phyloP scores from a whole-genome alignment of 768 basidiomycete genomes.

The Boletus edulis region DNA sequence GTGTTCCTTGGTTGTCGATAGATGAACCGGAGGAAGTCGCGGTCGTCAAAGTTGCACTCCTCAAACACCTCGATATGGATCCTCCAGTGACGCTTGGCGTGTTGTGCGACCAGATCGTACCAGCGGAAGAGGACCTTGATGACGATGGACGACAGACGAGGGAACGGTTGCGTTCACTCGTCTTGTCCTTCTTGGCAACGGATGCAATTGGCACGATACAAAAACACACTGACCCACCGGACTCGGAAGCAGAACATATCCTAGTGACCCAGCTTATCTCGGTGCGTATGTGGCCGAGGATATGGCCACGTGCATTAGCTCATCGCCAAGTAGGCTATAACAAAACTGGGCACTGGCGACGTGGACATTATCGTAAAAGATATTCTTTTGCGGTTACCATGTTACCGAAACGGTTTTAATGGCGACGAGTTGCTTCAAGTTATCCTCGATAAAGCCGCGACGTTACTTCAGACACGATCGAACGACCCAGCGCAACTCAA shows the following conservation, averaged over 20 bases:
- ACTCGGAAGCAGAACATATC: slow-evolving; percentile 45
- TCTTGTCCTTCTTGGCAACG: slow-evolving; percentile 55
- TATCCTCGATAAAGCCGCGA: slow-evolving; percentile 37
- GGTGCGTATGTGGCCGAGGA: slow-evolving; percentile 35
- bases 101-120: slow-evolving; percentile 64
- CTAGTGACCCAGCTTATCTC: slow-evolving; percentile 47
- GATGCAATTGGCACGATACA: slow-evolving; percentile 49
- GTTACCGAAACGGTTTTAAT: slow-evolving; percentile 36
- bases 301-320: neutral
- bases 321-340: slow-evolving; percentile 42
- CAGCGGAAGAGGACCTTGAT: slow-evolving; percentile 48
- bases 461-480: slow-evolving; percentile 31
- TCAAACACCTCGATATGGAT: slow-evolving; percentile 64
- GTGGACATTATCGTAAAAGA: slow-evolving; percentile 49
- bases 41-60: slow-evolving; percentile 58
- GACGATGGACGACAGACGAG: slow-evolving; percentile 59
- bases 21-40: slow-evolving; percentile 66
- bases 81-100: slow-evolving; percentile 59
- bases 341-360: slow-evolving; percentile 41
- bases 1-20: slow-evolving; percentile 23
- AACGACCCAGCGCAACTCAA: slow-evolving; percentile 33
- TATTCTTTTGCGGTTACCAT: slow-evolving; percentile 49
- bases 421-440: slow-evolving; percentile 40
- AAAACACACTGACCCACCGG: slow-evolving; percentile 40
- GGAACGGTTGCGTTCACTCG: slow-evolving; percentile 55